Conservation (phyloP, 2,329 filamentous ascomycete genomes). For the Beauveria caledonica region DNA sequence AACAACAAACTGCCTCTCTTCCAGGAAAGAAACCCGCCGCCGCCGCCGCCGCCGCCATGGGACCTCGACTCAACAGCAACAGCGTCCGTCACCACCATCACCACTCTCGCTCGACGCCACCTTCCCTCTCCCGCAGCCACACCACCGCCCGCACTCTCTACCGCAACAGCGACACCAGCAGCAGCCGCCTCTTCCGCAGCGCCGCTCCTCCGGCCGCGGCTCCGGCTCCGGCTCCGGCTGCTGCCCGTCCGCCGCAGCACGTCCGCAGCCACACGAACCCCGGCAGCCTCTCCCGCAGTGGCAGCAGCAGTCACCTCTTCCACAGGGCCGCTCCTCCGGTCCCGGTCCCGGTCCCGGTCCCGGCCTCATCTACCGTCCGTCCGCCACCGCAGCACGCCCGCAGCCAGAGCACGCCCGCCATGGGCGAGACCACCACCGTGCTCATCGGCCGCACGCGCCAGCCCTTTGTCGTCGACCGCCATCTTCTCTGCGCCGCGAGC, state of each 20-base stretch:
- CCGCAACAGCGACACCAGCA: background rate
- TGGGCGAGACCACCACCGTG: conserved; percentile 24
- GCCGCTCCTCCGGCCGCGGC: too few species aligned
- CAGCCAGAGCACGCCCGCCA: conserved; percentile 1
- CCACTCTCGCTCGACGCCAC: background rate
- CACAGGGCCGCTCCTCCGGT: too few species aligned
- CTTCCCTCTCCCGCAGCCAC: background rate
- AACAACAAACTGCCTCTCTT: background rate
- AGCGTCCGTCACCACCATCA: background rate
- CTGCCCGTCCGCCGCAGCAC: too few species aligned
- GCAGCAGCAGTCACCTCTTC: too few species aligned
- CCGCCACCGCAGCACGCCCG: background rate
- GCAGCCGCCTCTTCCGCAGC: background rate
- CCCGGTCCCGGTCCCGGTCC: too few species aligned
- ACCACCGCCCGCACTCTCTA: background rate
- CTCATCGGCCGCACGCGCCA: conserved; percentile 34
- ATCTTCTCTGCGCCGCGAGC: conserved; percentile 38
- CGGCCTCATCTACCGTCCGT: too few species aligned
- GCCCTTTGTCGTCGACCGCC: conserved; percentile 35
- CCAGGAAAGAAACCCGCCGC: background rate
- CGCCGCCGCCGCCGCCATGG: background rate
- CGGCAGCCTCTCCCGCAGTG: background rate
- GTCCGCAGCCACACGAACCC: background rate
- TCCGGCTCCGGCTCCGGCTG: too few species aligned
- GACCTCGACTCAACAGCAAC: background rate